A percentile compares a stretch with the other conserved stretches of the same genome.
Conservation (phyloP, 1,284 basidiomycete species). For the Pseudozyma hubeiensis region DNA sequence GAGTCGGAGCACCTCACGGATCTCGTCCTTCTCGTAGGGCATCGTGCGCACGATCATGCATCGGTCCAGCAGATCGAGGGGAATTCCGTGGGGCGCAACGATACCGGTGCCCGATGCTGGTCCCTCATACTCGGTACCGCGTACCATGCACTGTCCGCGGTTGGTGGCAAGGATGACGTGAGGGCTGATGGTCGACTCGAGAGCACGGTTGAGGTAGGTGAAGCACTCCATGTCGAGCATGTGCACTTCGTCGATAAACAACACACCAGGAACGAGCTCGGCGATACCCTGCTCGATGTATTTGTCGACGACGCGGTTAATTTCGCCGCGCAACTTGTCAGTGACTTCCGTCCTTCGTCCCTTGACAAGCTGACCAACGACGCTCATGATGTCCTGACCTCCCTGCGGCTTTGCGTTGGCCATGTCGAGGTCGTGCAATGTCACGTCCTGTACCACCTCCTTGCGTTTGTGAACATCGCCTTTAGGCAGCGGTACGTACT, state of each 20-base stretch:
- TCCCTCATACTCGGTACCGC: constrained; percentile 78
- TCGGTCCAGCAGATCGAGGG: constrained; percentile 91
- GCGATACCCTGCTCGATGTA: constrained; percentile 99
- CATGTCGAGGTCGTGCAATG: constrained; percentile 93
- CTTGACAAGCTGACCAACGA: constrained; percentile 96
- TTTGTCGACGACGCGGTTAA: constrained; percentile 97
- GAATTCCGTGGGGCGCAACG: constrained; percentile 90
- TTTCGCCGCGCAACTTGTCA: constrained; percentile 92
- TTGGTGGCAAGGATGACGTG: constrained; percentile 98
- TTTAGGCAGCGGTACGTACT: constrained; percentile 96
- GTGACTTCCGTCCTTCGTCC: constrained; percentile 94
- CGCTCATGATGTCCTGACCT: constrained; percentile 98
- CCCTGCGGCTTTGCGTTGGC: constrained; percentile 93
- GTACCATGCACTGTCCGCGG: constrained; percentile 87
- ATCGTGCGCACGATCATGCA: constrained; percentile 97
- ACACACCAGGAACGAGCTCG: constrained; percentile 94
- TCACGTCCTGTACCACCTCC: constrained; percentile 97
- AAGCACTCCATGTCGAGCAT: constrained; percentile 99
- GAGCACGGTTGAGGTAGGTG: constrained; percentile 94
- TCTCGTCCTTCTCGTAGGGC: constrained; percentile 84
- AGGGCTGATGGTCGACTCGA: constrained; percentile 95
- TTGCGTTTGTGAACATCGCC: constrained; percentile 98
- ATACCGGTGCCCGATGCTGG: constrained; percentile 76
- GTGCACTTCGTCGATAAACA: constrained; percentile 99
- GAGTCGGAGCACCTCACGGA: constrained; percentile 86